Evolutionary conservation across 2,329 filamentous ascomycete species (phyloP), one percentile per base, ranked within the genome.

Genomic region (Fusarium albosuccineum): DNA sequence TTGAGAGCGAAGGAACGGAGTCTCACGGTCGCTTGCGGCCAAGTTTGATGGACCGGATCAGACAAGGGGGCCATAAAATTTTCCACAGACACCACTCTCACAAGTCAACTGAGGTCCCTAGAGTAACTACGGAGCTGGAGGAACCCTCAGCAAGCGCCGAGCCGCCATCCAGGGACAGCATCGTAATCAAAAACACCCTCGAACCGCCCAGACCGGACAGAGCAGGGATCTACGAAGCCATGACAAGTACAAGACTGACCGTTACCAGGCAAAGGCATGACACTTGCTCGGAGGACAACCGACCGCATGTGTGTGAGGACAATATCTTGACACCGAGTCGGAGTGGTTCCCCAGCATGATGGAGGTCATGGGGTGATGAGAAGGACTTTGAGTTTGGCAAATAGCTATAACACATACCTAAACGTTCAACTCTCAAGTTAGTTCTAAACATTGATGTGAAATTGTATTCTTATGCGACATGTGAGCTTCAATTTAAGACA

Each of bases 201-300:
- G 64, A 69, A 8, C 62, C 67, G 39, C 70, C 67, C 1, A 64
- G 29, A 26, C 48, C 56, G 8, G 68, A 75, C 42, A 58, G 7
- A 9, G 53, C 57, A 30, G 67, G 70, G 9, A 73, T 74, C 34
- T 68, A 74, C 16, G 70, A 74, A 30, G 70, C 70, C 3, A 66
- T 75, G 59, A 70, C 69, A 3, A 69, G 66, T 13, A 66, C 69
- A 16, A 71, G 63, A 29, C 54, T 63, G 14, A 42, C 9, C 46
- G 46, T 22, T 60, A 54, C 11, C 48, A 62, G n/a, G 62, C 62
- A 40, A 58, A 66, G 9, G 4, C 22, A 22, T 5, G 51, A 57
- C 13, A 70, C 67, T 9, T 79, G 77, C 45, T 78, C 76, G 6
- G 77, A 79, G 54, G 77, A 79, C 34, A 66, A 74, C 34, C 63